Base-by-base conservation (phyloP, 2,329 filamentous ascomycete species). In the Pseudocercospora pini-densiflorae region DNA sequence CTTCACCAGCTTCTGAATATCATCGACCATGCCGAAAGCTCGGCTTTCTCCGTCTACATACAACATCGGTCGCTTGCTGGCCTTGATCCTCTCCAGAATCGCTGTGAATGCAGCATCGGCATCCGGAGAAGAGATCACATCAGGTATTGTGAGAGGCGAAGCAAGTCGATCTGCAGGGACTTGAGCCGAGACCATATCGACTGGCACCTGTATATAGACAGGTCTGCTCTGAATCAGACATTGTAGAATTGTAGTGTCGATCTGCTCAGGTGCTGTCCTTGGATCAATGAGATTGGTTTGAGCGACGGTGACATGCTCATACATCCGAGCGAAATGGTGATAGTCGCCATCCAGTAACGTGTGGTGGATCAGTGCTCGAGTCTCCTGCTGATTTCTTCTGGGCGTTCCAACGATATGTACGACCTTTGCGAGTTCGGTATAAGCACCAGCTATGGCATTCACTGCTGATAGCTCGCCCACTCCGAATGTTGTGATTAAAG, bases 21-120 rank as follows among this genome's bases (percentile, higher is more conserved):
- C 76, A 0, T 81, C 74, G 0, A 79, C 68, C 31, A 85, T 80
- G n/a, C 78, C 78, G 43, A 81, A 76, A 0, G 79, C 72, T 49
- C 80, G 74, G n/a, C 79, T 81, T 64, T 84, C 80, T 1, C 84
- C 84, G 67, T 88, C 86, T 0, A 85, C 82, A 1, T 86, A 69
- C 59, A 88, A 83, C 47, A 84, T 68, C 0, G 85, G 85, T 59
- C 80, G 79, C 63, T 82, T 79, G 7, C 77, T 79, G 1, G 77
- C 75, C 3, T 85, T 55, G n/a, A 85, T 73, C 4, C 68, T 72
- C 6, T 62, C 47, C 9, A 68, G 7, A n/a, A 64, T 64, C 5
- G 55, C 33, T 40, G 55, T 33, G 10, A 58, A 58, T 0, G 55
- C 55, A 7, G 55, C 55, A 10, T 58, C 55, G n/a, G 55, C 55